Base-by-base conservation (phyloP, 768 basidiomycete species). In the Nidularia sp. region DNA sequence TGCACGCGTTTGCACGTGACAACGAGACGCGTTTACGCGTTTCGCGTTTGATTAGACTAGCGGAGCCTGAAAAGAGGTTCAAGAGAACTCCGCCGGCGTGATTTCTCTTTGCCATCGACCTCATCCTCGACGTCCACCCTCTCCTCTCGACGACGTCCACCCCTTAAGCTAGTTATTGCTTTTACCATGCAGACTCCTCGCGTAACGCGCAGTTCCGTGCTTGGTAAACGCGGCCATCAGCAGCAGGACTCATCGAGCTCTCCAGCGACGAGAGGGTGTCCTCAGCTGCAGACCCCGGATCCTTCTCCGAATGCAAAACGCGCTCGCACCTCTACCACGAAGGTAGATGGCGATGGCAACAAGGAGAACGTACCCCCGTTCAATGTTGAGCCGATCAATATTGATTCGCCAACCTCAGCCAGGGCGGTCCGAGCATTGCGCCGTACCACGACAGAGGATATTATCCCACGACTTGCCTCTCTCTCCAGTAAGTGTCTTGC, bases 291-390 rank as follows among this genome's bases (percentile, higher is more conserved):
- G 55, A 84, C 85, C 0, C 85, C 86, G 5, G 83, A 86, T 55
- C 68, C 73, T 32, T 83, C 81, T 6, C 86, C 87, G 15, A 80
- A 77, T 58, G 72, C 79, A 34, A 90, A 90, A 69, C 85, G 88
- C 50, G 68, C 77, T 43, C 78, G 81, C 49, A 80, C 76, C 13
- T 74, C 78, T 12, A 62, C 64, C 12, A 66, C 65, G 4, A 54
- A 64, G 33, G 49, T 76, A 15, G 84, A 85, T 54, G 80, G 77
- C 41, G 80, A 83, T 48, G 71, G 74, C 22, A 90, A 90, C 66
- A 90, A 90, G 71, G 88, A 90, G 66, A 90, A 90, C 58, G 75
- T 89, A 13, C 85, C 87, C n/a, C 88, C 88, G 1, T 75, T 78
- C 56, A 67, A 65, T 45, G 56, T 61, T 33, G 73, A 78, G 45